Base-by-base conservation (phyloP, 768 basidiomycete species). In the Rhodotorula graminis region DNA sequence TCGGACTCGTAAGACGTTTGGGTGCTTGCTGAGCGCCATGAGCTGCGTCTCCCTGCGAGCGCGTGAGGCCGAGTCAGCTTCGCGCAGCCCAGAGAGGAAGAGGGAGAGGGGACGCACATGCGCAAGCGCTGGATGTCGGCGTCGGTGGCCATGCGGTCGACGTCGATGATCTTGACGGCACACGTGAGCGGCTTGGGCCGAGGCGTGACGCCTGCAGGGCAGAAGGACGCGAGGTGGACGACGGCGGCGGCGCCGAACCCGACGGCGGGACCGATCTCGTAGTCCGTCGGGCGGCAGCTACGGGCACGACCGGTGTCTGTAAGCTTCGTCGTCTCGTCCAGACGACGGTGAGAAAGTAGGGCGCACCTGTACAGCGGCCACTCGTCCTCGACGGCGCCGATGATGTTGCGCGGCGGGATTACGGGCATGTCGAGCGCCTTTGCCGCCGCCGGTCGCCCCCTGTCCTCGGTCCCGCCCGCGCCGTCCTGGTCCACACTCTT, bases 1-100 rank as follows among this genome's bases (percentile, higher is more conserved):
- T 76, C 92, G 88, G 8, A 95, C 92, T 68, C 92, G 90, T 21
- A 94, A 84, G 29, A 94, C 92, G 75, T 94, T 92, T n/a, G 91
- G 91, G 71, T 93, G 92, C 56, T 94, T 94, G 19, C 88, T 90
- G 11, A 94, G 85, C 3, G 91, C 92, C 92, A 94, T 94, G 49
- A 94, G 84, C 61, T 90, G 90, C 0, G 93, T 93, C 82, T 95
- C 92, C 62, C 90, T 70, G 61, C 10, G 21, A 23, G 61, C 4
- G 18, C 15, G 25, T 0, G 8, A 3, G 8, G 3, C 3, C 44
- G 7, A 14, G 58, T 44, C 12, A 46, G 85, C 76, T 88, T 88
- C 27, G 92, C 84, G 15, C 21, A 1, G 44, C 44, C n/a, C 33
- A 15, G 85, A 83, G n/a, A 92, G 84, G 0, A 90, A 87, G 55